Evolutionary conservation across 2,329 filamentous ascomycete genomes (phyloP).

Genomic region (Ambrosiella xylebori): DNA sequence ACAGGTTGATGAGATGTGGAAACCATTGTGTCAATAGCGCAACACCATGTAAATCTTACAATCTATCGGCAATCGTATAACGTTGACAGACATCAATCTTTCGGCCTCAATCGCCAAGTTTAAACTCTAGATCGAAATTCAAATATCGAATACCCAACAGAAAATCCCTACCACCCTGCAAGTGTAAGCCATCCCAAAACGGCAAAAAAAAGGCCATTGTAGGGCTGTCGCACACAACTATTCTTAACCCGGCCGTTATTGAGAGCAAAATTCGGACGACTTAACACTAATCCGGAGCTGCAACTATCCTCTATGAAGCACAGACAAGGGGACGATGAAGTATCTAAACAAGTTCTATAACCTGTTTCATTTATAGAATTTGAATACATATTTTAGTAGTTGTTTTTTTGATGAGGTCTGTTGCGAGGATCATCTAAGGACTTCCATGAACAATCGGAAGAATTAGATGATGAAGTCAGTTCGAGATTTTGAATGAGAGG

Average conservation of each 20-base stretch:
- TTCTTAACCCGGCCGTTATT: not conserved
- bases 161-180: not conserved
- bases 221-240: not conserved
- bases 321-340: not conserved
- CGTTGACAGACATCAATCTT: no score
- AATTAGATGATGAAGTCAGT: no score
- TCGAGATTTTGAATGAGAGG: no score
- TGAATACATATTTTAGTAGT: no score
- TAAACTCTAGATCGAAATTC: not conserved
- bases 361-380: no score
- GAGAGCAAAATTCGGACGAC: not conserved
- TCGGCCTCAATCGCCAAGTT: no score
- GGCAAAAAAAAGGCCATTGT: not conserved
- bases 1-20: not conserved
- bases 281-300: not conserved
- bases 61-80: no score
- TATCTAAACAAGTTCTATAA: no score
- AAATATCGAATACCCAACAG: not conserved
- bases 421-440: no score
- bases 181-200: not conserved
- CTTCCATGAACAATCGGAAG: no score
- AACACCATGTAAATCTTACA: not conserved
- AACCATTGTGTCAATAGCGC: not conserved
- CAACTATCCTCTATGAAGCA: not conserved
- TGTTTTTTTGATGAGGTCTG: no score